Conservation (phyloP, 1,284 basidiomycete genomes). For the Papiliotrema flavescens region DNA sequence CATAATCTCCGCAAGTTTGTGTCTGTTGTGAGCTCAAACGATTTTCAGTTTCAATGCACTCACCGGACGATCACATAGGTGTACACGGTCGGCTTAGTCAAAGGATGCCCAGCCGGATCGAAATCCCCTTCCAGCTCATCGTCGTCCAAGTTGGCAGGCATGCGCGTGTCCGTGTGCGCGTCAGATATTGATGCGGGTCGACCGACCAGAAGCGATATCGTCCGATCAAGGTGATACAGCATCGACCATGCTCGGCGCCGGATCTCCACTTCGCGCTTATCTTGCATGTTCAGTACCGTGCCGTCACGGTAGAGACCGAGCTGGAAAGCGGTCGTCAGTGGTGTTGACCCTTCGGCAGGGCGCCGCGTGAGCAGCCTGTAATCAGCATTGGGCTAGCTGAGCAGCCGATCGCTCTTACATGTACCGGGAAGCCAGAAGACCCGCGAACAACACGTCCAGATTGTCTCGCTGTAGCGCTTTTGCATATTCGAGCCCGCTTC, state of each 20-base stretch:
- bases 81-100: conserved; percentile 48
- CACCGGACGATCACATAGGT: conserved; percentile 48
- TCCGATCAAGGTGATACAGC: conserved; percentile 50
- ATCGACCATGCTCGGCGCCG: conserved; percentile 49
- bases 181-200: conserved; percentile 50
- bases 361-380: conserved; percentile 47
- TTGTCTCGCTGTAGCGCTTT: conserved; percentile 51
- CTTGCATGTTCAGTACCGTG: conserved; percentile 46
- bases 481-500: conserved; percentile 49
- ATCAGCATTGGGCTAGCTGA: background rate
- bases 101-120: conserved; percentile 46
- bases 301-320: conserved; percentile 51
- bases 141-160: conserved; percentile 50
- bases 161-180: conserved; percentile 49
- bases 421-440: conserved; percentile 49
- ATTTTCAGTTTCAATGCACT: conserved; percentile 1
- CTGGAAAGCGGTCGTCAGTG: conserved; percentile 50
- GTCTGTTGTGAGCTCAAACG: conserved; percentile 18
- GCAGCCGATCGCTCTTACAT: conserved; percentile 32
- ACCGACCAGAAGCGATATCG: conserved; percentile 49
- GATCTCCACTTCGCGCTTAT: conserved; percentile 51
- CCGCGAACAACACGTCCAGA: conserved; percentile 49
- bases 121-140: conserved; percentile 50
- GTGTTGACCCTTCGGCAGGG: conserved; percentile 50
- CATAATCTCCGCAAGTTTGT: conserved; percentile 50